Evolutionary conservation across 2,329 filamentous ascomycete species (phyloP).

Genomic region (Cytospora mali): DNA sequence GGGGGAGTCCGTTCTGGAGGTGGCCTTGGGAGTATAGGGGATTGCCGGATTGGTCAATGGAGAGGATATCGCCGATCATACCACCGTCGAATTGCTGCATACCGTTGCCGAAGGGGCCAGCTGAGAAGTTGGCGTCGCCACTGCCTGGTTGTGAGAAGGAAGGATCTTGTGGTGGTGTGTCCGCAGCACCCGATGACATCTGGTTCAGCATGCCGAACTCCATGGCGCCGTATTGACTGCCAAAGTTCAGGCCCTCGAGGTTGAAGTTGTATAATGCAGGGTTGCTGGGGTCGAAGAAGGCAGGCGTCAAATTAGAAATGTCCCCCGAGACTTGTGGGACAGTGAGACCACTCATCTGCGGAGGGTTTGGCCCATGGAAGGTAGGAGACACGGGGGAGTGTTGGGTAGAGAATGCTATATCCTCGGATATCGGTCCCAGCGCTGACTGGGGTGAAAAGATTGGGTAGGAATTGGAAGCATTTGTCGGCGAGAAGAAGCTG

Average conservation of each 20-base stretch:
- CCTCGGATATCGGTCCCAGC: constrained; percentile 50
- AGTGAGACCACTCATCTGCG: constrained; percentile 49
- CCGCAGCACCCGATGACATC: constrained; percentile 89
- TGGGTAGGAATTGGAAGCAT: constrained; percentile 49
- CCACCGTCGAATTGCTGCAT: constrained; percentile 52
- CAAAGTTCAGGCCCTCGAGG: constrained; percentile 90
- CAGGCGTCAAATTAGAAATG: constrained; percentile 53
- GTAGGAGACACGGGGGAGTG: constrained; percentile 75
- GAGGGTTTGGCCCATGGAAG: constrained; percentile 62
- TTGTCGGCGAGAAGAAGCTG: constrained; percentile 51
- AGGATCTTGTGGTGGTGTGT: constrained; percentile 71
- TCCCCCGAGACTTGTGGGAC: constrained; percentile 54
- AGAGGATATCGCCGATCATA: constrained; percentile 56
- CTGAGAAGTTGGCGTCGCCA: constrained; percentile 45
- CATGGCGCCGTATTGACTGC: constrained; percentile 91
- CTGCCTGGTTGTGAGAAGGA: constrained; percentile 45
- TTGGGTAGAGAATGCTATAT: constrained; percentile 61
- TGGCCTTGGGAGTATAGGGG: constrained; percentile 58
- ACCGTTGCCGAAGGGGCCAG: constrained; percentile 55
- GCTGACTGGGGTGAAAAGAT: constrained; percentile 54
- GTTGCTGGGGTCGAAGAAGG: constrained; percentile 87
- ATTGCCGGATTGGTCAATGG: constrained; percentile 52
- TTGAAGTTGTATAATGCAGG: constrained; percentile 95
- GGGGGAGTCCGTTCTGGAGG: constrained; percentile 63
- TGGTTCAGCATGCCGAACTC: constrained; percentile 97